Base-by-base conservation (phyloP, 2,329 filamentous ascomycete genomes). In the Aspergillus bombycis region DNA sequence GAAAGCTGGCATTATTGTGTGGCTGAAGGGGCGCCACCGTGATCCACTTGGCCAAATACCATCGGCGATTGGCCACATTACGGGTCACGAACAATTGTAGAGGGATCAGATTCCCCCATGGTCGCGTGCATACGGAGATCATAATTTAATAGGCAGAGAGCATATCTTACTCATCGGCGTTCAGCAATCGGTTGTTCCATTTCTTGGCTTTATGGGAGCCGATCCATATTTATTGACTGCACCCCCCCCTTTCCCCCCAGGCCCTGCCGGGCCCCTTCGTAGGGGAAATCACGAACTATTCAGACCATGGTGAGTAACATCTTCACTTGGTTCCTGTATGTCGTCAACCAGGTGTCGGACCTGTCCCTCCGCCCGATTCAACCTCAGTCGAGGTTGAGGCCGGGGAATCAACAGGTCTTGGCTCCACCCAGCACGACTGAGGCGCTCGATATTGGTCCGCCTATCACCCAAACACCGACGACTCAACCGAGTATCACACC, bases 331-430 rank as follows among this genome's bases (percentile, higher is more conserved):
- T 30, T 70, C 21, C 45, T 63, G 26, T 58, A 68, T 21, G 57
- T 69, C 11, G 66, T 67, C 43, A 65, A 68, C 21, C 67, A 65
- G 12, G 45, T 68, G n/a, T 48, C 62, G 34, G 65, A 68, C 30
- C 57, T 43, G 28, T 60, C 67, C 54, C 58, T 68, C 19, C 62
- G 62, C 10, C 68, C 65, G 4, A 70, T 70, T 34, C 68, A 68
- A 41, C 68, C 68, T 6, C 69, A 71, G 59, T 60, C 61, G 48
- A 64, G 67, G n/a, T 50, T 70, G 34, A 63, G 64, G n/a, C 64
- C 68, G 38, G 58, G 61, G 41, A 56, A 70, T 41, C 59, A 57
- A 19, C 26, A 36, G 34, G 46, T 36, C n/a, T 34, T 59, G 11
- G 48, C 38, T 21, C 21, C 36, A 9, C 50, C 48, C n/a, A 46